These are phyloP conservation scores for Hippophae rhamnoides DNA, from an alignment of 306 rosid species.

Conservation along the genomic window DNA sequence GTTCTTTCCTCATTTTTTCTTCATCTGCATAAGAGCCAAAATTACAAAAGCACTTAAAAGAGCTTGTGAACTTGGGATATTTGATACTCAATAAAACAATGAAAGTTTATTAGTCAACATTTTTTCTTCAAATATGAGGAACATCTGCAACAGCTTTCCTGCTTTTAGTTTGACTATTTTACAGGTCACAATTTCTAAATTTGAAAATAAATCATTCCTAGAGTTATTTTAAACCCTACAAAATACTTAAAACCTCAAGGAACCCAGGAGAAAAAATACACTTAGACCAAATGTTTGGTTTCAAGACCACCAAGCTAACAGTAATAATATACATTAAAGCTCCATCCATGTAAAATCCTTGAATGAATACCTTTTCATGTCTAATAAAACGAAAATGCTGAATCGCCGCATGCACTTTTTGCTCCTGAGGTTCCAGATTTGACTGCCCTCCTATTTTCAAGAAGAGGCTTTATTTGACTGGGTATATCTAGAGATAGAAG, in stretches of 20 bases:
- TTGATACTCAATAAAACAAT: no score
- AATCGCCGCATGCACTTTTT: constrained; percentile 50
- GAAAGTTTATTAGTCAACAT: no score
- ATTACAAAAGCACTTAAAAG: neutral
- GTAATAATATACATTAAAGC: no score
- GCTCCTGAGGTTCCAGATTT: constrained; percentile 65
- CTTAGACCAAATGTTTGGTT: neutral
- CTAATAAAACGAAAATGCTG: constrained; percentile 50
- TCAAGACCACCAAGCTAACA: neutral
- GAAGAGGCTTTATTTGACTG: constrained; percentile 30
- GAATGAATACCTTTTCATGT: constrained; percentile 41
- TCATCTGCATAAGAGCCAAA: constrained; percentile 25
- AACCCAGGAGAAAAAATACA: no score
- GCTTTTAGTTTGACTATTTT: no score
- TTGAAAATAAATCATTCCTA: no score
- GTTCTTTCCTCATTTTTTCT: constrained; percentile 54
- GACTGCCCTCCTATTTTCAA: constrained; percentile 61
- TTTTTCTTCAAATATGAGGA: no score
- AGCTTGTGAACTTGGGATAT: neutral
- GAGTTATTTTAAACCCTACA: no score
- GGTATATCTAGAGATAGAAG: constrained; percentile 6
- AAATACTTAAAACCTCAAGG: no score
- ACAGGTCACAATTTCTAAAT: no score
- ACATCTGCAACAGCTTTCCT: no score
- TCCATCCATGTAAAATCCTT: no score